Conservation (phyloP, 495 filamentous ascomycete genomes). For the Xylaria scruposa region DNA sequence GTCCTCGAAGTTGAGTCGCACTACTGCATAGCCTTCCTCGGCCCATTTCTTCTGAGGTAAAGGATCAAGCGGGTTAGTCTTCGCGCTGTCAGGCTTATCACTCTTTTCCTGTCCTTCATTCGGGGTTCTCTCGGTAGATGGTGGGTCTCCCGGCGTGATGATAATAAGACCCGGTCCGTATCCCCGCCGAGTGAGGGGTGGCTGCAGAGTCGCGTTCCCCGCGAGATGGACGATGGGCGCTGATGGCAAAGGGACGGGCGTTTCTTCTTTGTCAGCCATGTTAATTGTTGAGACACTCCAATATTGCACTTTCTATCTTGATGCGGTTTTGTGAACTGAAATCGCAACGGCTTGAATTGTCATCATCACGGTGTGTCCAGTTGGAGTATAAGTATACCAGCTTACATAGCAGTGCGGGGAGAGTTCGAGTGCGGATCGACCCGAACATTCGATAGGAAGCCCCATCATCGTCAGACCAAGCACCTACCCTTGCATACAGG, state of each 20-base stretch:
- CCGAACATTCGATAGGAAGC: background rate
- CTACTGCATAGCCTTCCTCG: slow-evolving; percentile 64
- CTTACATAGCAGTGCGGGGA: background rate
- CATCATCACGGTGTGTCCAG: background rate
- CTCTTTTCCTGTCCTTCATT: background rate
- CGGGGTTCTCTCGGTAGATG: background rate
- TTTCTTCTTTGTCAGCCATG: slow-evolving; percentile 19
- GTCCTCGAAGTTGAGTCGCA: slow-evolving; percentile 39
- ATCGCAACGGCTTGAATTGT: background rate
- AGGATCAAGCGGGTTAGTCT: slow-evolving; percentile 46
- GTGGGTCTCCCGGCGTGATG: slow-evolving; percentile 32
- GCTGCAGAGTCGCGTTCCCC: slow-evolving; percentile 46
- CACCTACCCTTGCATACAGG: background rate
- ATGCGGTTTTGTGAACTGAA: background rate
- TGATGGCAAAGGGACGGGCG: slow-evolving; percentile 21
- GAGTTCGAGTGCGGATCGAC: background rate
- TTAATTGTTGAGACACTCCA: background rate
- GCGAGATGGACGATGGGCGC: slow-evolving; percentile 21
- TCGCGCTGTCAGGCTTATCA: background rate
- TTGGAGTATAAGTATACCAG: slow-evolving; percentile 7
- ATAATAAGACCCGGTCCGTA: slow-evolving; percentile 62
- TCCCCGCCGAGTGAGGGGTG: slow-evolving; percentile 63
- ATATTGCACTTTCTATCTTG: background rate
- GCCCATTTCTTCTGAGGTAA: slow-evolving; percentile 63
- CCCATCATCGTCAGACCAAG: background rate